Evolutionary conservation across 768 basidiomycete species (phyloP).

Genomic region (Baorangia bicolor): DNA sequence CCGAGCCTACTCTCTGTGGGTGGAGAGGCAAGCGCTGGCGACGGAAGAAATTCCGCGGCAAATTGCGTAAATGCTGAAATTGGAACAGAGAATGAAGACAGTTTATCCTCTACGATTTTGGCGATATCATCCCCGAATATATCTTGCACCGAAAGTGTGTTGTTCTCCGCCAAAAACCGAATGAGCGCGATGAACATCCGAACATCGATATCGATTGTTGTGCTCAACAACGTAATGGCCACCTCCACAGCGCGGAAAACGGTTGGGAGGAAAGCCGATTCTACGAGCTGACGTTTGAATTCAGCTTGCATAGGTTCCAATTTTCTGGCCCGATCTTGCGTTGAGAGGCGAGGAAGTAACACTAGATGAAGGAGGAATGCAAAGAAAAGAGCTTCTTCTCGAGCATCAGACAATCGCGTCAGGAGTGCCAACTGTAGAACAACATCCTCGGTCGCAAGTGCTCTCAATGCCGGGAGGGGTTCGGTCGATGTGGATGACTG

Average conservation of each 20-base stretch:
- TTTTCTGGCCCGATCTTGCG: conserved; percentile 41
- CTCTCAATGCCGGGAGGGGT: not conserved
- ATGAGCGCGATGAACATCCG: conserved; percentile 49
- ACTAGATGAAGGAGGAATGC: conserved; percentile 40
- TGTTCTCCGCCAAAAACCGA: conserved; percentile 32
- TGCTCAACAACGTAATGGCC: conserved; percentile 18
- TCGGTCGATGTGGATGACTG: not conserved
- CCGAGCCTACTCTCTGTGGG: not conserved
- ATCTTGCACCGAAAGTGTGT: conserved; percentile 18
- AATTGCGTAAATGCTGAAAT: conserved; percentile 22
- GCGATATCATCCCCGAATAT: conserved; percentile 32
- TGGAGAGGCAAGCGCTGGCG: not conserved
- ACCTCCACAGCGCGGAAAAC: conserved; percentile 35
- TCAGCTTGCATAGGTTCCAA: conserved; percentile 24
- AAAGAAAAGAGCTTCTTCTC: conserved; percentile 29
- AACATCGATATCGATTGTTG: conserved; percentile 51
- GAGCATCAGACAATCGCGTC: not conserved
- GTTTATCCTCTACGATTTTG: conserved; percentile 22
- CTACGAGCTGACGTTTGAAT: conserved; percentile 35
- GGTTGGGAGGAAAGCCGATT: conserved; percentile 40
- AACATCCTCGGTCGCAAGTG: conserved; percentile 3
- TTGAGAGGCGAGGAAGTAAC: conserved; percentile 37
- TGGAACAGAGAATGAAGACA: conserved; percentile 18
- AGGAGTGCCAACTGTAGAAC: conserved; percentile 8
- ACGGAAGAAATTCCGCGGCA: conserved; percentile 19